Base-by-base conservation (phyloP, 2,329 filamentous ascomycete genomes). In the Dichotomopilus funicola region DNA sequence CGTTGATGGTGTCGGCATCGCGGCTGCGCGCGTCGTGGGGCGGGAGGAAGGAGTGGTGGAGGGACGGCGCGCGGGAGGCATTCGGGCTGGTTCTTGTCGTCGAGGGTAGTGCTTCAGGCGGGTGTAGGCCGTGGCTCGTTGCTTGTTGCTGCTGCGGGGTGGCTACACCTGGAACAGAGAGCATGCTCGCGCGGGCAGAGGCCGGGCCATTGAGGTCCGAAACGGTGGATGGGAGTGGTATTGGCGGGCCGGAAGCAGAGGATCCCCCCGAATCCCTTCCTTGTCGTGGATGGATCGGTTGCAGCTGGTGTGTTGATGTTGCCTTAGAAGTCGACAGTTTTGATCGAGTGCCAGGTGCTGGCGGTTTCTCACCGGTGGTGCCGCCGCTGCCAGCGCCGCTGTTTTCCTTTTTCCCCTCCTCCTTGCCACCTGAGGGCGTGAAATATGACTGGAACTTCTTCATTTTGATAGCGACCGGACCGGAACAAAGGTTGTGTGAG, bases 1-100 rank as follows among this genome's bases (percentile, higher is more conserved):
- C 76, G 48, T 73, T 66, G 48, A 81, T 68, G 43, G 72, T 74
- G 37, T 78, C 74, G 35, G 50, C 38, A 50, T 69, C 68, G 36
- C 69, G 62, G 68, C 77, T 74, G 59, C 73, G 68, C 49, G 72
- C 71, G 57, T 75, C 72, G 42, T 70, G 70, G 1, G 59, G 55
- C 9, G 72, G 72, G 54, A 70, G 74, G 52, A 72, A 51, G 6
- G 72, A 73, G 47, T 61, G 38, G 5, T 61, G 61, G 31, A 61
- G 41, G 11, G 64, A 61, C 5, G 61, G n/a, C 6, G 54, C 40
- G 33, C 60, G 57, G 1, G 59, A 61, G 34, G 40, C 55, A 34
- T n/a, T n/a, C 2, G 50, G 55, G 38, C 51, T 56, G 34, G 45
- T 44, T 36, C 57, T 53, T 9, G 55, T 13, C 12, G 45, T 50